These are phyloP conservation scores for Starmera pachycereana DNA, from an alignment of 805 yeast genomes.

Conservation along the genomic window DNA sequence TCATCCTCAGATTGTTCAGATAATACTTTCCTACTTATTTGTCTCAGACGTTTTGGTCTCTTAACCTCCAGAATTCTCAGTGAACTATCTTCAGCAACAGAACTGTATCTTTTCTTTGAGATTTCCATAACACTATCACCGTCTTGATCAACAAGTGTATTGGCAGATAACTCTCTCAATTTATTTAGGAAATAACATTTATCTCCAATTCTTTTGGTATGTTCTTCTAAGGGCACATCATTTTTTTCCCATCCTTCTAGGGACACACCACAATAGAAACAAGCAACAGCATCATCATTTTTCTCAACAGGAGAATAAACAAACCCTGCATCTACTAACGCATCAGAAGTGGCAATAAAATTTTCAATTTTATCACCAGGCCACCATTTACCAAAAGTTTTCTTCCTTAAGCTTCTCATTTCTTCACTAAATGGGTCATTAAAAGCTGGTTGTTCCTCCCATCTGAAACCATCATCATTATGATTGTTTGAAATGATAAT, in stretches of 20 bases:
- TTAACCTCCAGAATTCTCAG: too few species aligned
- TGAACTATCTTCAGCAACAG: not conserved
- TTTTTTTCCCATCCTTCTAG: slow-evolving; percentile 62
- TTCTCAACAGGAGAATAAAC: slow-evolving; percentile 38
- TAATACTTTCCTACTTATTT: not conserved
- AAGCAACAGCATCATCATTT: slow-evolving; percentile 47
- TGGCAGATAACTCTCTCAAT: not conserved
- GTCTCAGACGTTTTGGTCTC: slow-evolving; percentile 1
- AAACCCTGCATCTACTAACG: slow-evolving; percentile 55
- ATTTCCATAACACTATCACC: too few species aligned
- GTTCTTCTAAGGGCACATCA: slow-evolving; percentile 58
- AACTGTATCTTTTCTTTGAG: not conserved
- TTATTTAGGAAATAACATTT: slow-evolving; percentile 24
- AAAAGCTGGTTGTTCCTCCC: slow-evolving; percentile 15
- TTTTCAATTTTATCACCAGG: slow-evolving; percentile 32
- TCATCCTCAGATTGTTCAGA: slow-evolving; percentile 1
- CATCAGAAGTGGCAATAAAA: slow-evolving; percentile 27
- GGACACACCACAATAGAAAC: slow-evolving; percentile 54
- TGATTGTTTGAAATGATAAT: too few species aligned
- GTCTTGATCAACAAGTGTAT: not conserved
- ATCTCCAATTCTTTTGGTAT: slow-evolving; percentile 30
- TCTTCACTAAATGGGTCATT: slow-evolving; percentile 24
- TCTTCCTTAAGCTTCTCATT: slow-evolving; percentile 23
- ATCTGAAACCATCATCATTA: slow-evolving; percentile 5
- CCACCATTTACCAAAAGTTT: slow-evolving; percentile 35